These are phyloP conservation scores for Cordia subcordata DNA, from an alignment of 257 asterid genomes.

Conservation along the genomic window DNA sequence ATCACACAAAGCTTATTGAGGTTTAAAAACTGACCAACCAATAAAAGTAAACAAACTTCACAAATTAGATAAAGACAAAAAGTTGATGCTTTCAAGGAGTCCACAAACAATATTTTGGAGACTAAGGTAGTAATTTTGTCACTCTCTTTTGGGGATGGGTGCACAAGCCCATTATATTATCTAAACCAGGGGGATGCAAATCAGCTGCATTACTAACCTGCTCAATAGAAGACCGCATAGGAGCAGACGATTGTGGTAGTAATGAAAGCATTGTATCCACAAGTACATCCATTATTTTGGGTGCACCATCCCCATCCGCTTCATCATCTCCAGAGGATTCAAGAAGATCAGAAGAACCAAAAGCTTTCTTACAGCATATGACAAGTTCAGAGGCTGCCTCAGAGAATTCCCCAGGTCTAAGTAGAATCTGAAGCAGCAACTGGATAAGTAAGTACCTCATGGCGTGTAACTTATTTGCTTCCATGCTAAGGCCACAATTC, in stretches of 20 bases:
- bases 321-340: slow-evolving; percentile 80
- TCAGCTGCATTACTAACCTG: slow-evolving; percentile 42
- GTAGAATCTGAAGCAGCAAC: slow-evolving; percentile 82
- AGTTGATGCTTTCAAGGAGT: too few relatives aligned
- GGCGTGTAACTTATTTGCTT: slow-evolving; percentile 61
- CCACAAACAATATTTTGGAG: too few relatives aligned
- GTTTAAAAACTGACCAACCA: too few relatives aligned
- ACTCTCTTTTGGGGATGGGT: too few relatives aligned
- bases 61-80: too few relatives aligned
- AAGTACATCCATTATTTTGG: slow-evolving; percentile 83
- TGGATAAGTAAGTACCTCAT: slow-evolving; percentile 84
- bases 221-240: slow-evolving; percentile 85
- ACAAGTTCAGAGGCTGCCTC: slow-evolving; percentile 91
- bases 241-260: slow-evolving; percentile 89
- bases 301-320: slow-evolving; percentile 51
- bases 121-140: too few relatives aligned
- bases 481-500: slow-evolving; percentile 45
- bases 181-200: neutral
- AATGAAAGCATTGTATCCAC: slow-evolving; percentile 94
- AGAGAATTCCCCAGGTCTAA: slow-evolving; percentile 76
- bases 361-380: slow-evolving; percentile 81
- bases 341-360: slow-evolving; percentile 52
- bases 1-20: too few relatives aligned
- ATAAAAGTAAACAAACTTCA: too few relatives aligned
- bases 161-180: neutral